A percentile compares a stretch with the other conserved stretches of the same genome.
These are phyloP conservation scores for Nyssa sinensis DNA, from an alignment of 148 eudicot species.

Conservation along the genomic window DNA sequence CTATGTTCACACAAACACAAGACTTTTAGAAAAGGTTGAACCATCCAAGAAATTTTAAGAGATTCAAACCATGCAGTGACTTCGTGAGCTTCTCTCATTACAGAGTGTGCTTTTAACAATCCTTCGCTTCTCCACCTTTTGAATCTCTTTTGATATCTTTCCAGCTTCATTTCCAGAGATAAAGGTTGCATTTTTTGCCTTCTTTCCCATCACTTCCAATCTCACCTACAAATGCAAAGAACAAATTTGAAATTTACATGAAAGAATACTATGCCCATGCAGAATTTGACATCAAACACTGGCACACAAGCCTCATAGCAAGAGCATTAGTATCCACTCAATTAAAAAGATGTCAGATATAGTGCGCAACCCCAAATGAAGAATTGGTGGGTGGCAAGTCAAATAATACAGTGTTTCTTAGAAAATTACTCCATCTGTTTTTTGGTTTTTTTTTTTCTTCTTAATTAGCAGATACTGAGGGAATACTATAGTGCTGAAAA, in stretches of 20 bases:
- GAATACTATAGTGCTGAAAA: no score
- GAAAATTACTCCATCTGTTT: no score
- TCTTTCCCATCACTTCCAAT: constrained; percentile 95
- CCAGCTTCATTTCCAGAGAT: constrained; percentile 94
- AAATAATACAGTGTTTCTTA: no score
- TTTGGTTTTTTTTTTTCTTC: no score
- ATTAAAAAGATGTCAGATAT: no score
- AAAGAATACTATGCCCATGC: not conserved
- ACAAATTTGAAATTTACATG: not conserved
- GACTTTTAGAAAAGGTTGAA: not conserved
- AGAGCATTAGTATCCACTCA: no score
- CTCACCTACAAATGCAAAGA: constrained; percentile 57
- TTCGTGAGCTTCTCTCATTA: constrained; percentile 91
- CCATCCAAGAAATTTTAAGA: not conserved
- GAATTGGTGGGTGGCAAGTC: no score
- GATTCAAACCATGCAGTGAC: constrained; percentile 90
- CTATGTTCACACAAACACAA: not conserved
- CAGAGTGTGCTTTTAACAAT: constrained; percentile 86
- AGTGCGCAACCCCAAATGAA: no score
- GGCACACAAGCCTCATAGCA: not conserved
- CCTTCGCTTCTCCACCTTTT: constrained; percentile 94
- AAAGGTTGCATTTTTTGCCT: constrained; percentile 94
- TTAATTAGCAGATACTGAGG: no score
- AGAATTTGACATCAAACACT: not conserved
- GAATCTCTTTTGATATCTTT: constrained; percentile 90